Evolutionary conservation across 192 early-diverging fungal species (phyloP).

Genomic region (Coemansia sp.): DNA sequence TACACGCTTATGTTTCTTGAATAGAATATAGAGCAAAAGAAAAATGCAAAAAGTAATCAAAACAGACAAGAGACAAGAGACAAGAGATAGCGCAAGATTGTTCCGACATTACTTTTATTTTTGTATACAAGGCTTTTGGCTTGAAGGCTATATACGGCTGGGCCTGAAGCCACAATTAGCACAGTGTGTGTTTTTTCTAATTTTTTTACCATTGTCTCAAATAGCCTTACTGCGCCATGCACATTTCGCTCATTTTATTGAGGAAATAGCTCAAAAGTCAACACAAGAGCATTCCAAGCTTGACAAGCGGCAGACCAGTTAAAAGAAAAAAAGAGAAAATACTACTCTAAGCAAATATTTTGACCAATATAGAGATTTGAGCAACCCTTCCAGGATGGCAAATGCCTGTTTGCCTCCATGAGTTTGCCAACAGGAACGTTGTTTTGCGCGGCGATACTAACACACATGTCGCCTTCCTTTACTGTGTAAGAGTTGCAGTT

Average conservation of each 20-base stretch:
- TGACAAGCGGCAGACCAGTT: too few relatives aligned
- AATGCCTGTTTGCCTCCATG: conserved; percentile 12
- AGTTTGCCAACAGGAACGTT: conserved; percentile 21
- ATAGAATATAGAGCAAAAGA: neutral
- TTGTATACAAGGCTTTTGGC: too few relatives aligned
- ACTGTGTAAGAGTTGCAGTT: conserved; percentile 29
- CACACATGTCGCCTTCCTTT: conserved; percentile 41
- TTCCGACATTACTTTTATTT: too few relatives aligned
- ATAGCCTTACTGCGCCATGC: too few relatives aligned
- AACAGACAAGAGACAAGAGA: neutral
- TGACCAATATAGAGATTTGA: conserved; percentile 27
- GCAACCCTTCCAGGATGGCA: conserved; percentile 30
- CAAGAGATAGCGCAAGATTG: too few relatives aligned
- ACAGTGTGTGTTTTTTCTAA: too few relatives aligned
- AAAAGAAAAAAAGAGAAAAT: neutral
- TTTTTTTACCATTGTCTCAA: too few relatives aligned
- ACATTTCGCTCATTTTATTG: too few relatives aligned
- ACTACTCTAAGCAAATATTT: conserved; percentile 22
- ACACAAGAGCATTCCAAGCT: too few relatives aligned
- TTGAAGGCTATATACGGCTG: too few relatives aligned
- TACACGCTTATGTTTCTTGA: neutral
- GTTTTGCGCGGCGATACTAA: conserved; percentile 18
- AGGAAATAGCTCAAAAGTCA: too few relatives aligned
- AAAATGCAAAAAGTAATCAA: neutral
- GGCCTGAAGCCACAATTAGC: too few relatives aligned